Conservation (phyloP, 2,329 filamentous ascomycete genomes). For the Calonectria pauciramosa region DNA sequence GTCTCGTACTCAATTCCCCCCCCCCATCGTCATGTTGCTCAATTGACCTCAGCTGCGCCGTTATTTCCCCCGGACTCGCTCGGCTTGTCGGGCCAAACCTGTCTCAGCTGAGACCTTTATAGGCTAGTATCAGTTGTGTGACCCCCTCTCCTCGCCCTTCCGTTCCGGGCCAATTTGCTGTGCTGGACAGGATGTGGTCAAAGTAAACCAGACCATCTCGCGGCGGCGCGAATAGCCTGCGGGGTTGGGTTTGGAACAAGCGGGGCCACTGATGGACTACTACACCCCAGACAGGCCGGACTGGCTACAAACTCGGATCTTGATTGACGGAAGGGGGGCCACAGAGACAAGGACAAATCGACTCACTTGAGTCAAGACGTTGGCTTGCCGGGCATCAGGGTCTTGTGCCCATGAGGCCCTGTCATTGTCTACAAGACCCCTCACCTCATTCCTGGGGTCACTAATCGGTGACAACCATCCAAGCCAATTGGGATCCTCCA, state of each 20-base stretch:
- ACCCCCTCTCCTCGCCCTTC: not conserved
- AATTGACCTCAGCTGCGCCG: conserved; percentile 11
- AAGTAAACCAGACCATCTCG: conserved; percentile 20
- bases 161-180: not conserved
- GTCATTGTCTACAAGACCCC: not conserved
- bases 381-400: conserved; percentile 5
- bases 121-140: conserved; percentile 16
- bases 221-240: conserved; percentile 29
- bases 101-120: conserved; percentile 1
- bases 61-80: conserved; percentile 1
- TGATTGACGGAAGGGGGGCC: not conserved
- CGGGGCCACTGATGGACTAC: conserved; percentile 23
- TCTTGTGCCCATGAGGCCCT: conserved; percentile 14
- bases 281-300: conserved; percentile 31
- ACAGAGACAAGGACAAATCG: conserved; percentile 15
- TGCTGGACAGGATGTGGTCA: conserved; percentile 2
- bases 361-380: conserved; percentile 39
- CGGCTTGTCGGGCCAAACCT: conserved; percentile 7
- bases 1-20: conserved; percentile 1
- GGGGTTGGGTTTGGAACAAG: conserved; percentile 38
- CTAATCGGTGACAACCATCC: not conserved
- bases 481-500: not conserved
- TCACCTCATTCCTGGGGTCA: conserved; percentile 18
- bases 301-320: conserved; percentile 14
- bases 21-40: conserved; percentile 14